Evolutionary conservation across 371 early-diverging fungal species (phyloP), one percentile per base, ranked within the genome.

Genomic region (Rhizopus sp.): DNA sequence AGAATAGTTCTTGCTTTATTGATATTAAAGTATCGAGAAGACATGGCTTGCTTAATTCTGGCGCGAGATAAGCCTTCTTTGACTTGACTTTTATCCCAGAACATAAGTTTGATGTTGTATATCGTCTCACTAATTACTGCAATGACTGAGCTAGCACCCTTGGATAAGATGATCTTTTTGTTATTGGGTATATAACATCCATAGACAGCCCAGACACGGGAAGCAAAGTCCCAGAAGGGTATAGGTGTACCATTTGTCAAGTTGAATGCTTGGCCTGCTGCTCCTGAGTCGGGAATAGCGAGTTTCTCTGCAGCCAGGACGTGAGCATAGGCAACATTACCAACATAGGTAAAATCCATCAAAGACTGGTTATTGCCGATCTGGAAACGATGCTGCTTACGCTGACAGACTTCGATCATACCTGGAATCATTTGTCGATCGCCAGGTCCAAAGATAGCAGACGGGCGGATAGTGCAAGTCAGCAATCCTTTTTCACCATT

Each of bases 341-440:
- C 94, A 23, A 97, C 97, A 67, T 93, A 95, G 8, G 96, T 96
- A 69, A 88, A 94, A 67, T 96, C 96, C 76, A 93, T 91, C 60
- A 94, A 66, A 13, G 87, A 88, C 0, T 81, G 78, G 77, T 95
- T 95, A 62, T 85, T 76, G n/a, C 97, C 97, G 52, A 97, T 85
- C 72, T 91, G 91, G 62, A 92, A 78, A 44, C 85, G 81, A 73
- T 79, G 81, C 70, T 85, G 80, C 3, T 92, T 91, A 66, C 84
- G 81, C 62, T 84, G 78, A 59, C 88, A 80, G 0, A 91, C 89
- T 62, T 87, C 83, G 64, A 93, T 58, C 63, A 92, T 81, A 8
- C 90, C 90, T 0, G 89, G 90, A 35, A 88, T 84, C n/a, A 82
- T 67, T 66, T 94, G 96, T 53, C 86, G 78, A 68, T 97, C 97